Evolutionary conservation across 805 yeast genomes (phyloP).

Genomic region (Ogataea kodamae): DNA sequence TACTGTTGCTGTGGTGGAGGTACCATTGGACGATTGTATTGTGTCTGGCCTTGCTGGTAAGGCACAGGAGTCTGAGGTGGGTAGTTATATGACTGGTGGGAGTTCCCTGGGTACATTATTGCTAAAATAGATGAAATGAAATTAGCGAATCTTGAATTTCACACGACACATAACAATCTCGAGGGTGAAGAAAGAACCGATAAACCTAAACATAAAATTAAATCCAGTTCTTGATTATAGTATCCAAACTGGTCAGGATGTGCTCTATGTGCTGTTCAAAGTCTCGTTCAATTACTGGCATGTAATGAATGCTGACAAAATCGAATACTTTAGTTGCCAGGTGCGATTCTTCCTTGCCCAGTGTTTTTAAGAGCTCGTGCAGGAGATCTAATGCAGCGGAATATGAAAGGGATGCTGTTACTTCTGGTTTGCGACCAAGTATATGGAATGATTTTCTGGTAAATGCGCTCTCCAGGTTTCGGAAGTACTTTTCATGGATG

Average conservation of each 20-base stretch:
- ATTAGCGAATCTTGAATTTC: constrained; percentile 3
- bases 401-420: neutral
- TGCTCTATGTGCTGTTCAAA: constrained; percentile 8
- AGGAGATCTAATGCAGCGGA: neutral
- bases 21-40: constrained; percentile 22
- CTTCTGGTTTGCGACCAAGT: neutral
- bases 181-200: neutral
- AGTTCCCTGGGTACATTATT: constrained; percentile 21
- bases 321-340: neutral
- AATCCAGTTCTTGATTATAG: constrained; percentile 10
- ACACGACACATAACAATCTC: constrained; percentile 8
- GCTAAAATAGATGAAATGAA: constrained; percentile 1
- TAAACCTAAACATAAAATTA: neutral
- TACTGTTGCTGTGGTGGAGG: constrained; percentile 17
- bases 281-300: constrained; percentile 14
- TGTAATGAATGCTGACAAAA: constrained; percentile 9
- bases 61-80: too few species aligned
- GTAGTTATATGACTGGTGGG: constrained; percentile 13
- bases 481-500: neutral
- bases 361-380: neutral
- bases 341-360: neutral
- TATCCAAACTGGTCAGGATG: constrained; percentile 9
- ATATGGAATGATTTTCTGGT: neutral
- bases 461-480: too few species aligned
- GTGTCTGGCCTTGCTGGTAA: too few species aligned